Conservation (phyloP, 371 early-diverging fungal species). For the Mucor circinelloides region DNA sequence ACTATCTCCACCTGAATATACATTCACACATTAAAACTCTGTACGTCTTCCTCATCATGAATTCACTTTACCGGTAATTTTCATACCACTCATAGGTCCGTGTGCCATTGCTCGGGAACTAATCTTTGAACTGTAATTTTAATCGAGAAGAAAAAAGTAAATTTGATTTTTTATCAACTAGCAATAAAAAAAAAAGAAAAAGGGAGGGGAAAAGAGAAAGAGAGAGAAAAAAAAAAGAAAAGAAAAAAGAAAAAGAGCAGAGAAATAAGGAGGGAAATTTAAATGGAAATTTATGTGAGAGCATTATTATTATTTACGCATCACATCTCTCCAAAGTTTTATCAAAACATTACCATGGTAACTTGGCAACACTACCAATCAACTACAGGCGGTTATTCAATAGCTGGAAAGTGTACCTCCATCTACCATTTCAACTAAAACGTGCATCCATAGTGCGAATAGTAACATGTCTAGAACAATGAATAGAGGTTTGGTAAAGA, state of each 20-base stretch:
- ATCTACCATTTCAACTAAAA: constrained; percentile 26
- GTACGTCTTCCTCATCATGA: not conserved
- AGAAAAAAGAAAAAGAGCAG: not conserved
- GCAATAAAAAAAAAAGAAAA: not conserved
- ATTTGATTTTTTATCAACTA: not conserved
- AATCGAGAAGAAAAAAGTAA: not conserved
- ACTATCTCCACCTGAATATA: constrained; percentile 25
- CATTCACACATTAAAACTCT: not conserved
- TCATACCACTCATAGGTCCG: constrained; percentile 35
- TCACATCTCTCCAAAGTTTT: not conserved
- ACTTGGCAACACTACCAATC: constrained; percentile 6
- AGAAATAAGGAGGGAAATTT: not conserved
- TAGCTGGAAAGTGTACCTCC: not conserved
- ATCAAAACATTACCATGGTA: not conserved
- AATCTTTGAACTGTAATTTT: not conserved
- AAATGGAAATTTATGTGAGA: not conserved
- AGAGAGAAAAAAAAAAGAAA: not conserved
- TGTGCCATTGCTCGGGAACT: constrained; percentile 29
- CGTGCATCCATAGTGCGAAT: constrained; percentile 26
- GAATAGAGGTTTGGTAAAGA: not conserved
- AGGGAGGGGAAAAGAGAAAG: not conserved
- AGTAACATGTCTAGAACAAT: constrained; percentile 22
- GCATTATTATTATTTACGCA: not conserved
- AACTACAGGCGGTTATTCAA: not conserved
- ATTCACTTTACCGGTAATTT: constrained; percentile 24